phyloP scores from a whole-genome alignment of 2,329 filamentous ascomycete genomes.

The Tolypocladium tropicale region DNA sequence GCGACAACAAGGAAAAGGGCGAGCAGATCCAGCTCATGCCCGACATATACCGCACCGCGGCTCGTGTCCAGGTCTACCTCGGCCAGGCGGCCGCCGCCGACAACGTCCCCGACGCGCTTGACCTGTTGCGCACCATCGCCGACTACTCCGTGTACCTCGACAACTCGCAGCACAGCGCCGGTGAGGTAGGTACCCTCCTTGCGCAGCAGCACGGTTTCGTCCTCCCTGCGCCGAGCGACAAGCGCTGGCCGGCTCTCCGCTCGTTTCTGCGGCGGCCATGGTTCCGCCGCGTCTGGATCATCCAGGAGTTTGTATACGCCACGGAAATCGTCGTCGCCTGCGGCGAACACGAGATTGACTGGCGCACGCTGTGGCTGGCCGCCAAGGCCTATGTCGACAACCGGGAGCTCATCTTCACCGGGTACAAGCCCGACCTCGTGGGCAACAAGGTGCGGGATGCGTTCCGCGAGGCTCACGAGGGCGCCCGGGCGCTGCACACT shows the following conservation, averaged over 20 bases:
- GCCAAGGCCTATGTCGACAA: constrained; percentile 7
- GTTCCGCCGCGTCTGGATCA: constrained; percentile 8
- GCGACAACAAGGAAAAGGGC: constrained; percentile 5
- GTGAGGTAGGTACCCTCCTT: constrained; percentile 3
- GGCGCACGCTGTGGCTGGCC: constrained; percentile 4
- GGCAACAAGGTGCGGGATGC: neutral
- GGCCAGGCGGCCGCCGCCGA: constrained; percentile 1
- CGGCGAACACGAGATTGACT: constrained; percentile 4
- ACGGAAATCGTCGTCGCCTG: constrained; percentile 4
- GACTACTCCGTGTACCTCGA: constrained; percentile 5
- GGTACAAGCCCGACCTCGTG: neutral
- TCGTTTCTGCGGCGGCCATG: constrained; percentile 6
- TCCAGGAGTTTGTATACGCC: constrained; percentile 7
- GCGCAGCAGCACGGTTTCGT: constrained; percentile 2
- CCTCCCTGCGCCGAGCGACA: constrained; percentile 1
- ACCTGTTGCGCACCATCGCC: constrained; percentile 1
- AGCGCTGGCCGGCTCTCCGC: constrained; percentile 3
- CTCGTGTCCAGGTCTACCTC: constrained; percentile 4
- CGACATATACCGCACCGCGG: constrained; percentile 4
- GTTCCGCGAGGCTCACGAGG: constrained; percentile 3
- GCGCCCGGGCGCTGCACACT: too few relatives aligned
- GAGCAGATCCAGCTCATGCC: constrained; percentile 7
- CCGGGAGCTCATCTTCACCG: constrained; percentile 3
- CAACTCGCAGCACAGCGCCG: constrained; percentile 1
- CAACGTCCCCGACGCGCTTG: constrained; percentile 2